These are phyloP conservation scores for Diplodia mutila DNA, from an alignment of 2,329 filamentous ascomycete genomes.

Conservation along the genomic window DNA sequence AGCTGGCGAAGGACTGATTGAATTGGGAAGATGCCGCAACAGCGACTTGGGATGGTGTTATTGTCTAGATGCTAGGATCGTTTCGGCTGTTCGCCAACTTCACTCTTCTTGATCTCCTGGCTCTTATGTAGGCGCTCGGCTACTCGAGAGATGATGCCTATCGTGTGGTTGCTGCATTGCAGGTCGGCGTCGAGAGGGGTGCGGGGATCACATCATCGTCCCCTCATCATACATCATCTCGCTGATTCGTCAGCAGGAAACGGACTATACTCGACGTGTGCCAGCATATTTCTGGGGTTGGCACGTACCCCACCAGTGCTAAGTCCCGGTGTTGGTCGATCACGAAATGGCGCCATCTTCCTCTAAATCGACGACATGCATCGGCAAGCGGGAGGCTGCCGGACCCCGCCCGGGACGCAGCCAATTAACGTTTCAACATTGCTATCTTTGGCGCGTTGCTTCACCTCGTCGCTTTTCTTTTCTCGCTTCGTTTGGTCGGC, in stretches of 20 bases:
- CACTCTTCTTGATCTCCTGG: not conserved
- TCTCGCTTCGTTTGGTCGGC: slow-evolving; percentile 11
- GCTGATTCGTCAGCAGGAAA: slow-evolving; percentile 16
- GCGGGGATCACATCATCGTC: slow-evolving; percentile 23
- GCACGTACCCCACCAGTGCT: slow-evolving; percentile 1
- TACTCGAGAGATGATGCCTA: not conserved
- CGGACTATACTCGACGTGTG: not conserved
- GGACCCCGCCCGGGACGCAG: not conserved
- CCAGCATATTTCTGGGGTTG: not conserved
- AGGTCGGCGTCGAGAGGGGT: slow-evolving; percentile 8
- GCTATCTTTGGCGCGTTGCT: not conserved
- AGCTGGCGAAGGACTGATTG: not conserved
- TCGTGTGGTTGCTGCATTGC: not conserved
- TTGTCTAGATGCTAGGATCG: not conserved
- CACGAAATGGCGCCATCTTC: slow-evolving; percentile 21
- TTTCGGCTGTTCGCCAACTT: not conserved
- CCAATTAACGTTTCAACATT: slow-evolving; percentile 1
- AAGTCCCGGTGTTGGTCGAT: slow-evolving; percentile 9
- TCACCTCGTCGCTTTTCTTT: not conserved
- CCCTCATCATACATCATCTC: slow-evolving; percentile 23
- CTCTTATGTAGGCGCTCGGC: slow-evolving; percentile 5
- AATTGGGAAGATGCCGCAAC: slow-evolving; percentile 12
- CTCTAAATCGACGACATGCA: slow-evolving; percentile 15
- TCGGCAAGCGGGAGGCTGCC: slow-evolving; percentile 19
- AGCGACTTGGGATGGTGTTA: not conserved